Evolutionary conservation across 2,329 filamentous ascomycete species (phyloP), one percentile per base, ranked within the genome.

Genomic region (Talaromyces piceae): DNA sequence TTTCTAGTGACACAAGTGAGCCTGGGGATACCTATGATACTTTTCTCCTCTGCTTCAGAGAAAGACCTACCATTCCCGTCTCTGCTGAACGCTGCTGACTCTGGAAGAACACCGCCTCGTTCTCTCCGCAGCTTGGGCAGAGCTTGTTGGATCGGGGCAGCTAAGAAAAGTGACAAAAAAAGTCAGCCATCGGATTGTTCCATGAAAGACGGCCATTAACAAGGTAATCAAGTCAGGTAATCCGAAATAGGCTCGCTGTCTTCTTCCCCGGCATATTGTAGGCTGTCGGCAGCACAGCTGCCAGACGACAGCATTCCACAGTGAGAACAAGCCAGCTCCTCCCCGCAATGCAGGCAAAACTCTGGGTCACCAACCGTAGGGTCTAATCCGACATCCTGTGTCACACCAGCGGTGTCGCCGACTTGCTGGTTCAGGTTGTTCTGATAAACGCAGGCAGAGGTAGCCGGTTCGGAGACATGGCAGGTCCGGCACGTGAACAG

Each of bases 91-190:
- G 87, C 76, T 97, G 91, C 69, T 98, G 93, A 56, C 91, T 96
- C 75, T 98, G 93, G 77, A 98, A 98, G 75, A 95, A 98, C 54
- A 98, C 94, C 43, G 91, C 90, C 73, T 97, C 91, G 61, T 83
- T 82, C 69, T 93, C 87, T 59, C 81, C 79, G 77, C 94, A 98
- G 60, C 77, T 80, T 48, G 90, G 89, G 74, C 93, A 98, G 54
- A 80, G 79, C 73, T 87, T 89, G 68, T 89, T 88, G 62, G 89
- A 85, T 63, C 91, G 86, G 58, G 93, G 93, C 69, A 97, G 87
- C 91, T 96, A 81, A 50, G 50, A 47, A 49, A 44, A 57, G 23
- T 31, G 31, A 52, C 49, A 51, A 54, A 47, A 30, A 48, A 41
- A 30, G 49, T 54, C 48, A 51, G 48, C 64, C 62, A 66, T 57